phyloP scores from a whole-genome alignment of 805 yeast species.

The Saccharomycopsis javanensis region DNA sequence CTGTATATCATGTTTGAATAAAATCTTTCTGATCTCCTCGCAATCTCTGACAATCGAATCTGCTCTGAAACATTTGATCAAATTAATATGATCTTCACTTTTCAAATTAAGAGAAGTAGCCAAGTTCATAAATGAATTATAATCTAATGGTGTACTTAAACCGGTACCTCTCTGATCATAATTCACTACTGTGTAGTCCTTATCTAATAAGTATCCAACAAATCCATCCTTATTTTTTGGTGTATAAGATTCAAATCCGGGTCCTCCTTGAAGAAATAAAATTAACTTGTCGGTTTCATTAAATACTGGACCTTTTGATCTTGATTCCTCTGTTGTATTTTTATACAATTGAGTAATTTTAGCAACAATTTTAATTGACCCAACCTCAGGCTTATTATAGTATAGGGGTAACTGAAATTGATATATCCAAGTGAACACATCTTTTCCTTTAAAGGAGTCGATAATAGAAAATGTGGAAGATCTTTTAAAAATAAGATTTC shows the following conservation, averaged over 20 bases:
- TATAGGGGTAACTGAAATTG: slow-evolving; percentile 14
- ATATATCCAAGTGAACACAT: slow-evolving; percentile 14
- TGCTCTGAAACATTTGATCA: slow-evolving; percentile 39
- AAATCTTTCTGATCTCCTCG: slow-evolving; percentile 34
- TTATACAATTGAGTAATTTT: slow-evolving; percentile 13
- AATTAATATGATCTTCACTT: slow-evolving; percentile 29
- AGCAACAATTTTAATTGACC: slow-evolving; percentile 11
- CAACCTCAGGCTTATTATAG: slow-evolving; percentile 2
- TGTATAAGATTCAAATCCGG: slow-evolving; percentile 35
- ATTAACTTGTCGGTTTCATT: slow-evolving; percentile 25
- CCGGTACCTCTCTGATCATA: slow-evolving; percentile 61
- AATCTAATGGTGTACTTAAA: slow-evolving; percentile 37
- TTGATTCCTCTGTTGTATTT: slow-evolving; percentile 9
- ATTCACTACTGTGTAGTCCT: slow-evolving; percentile 35
- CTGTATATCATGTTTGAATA: slow-evolving; percentile 25
- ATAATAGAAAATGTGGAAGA: slow-evolving; percentile 5
- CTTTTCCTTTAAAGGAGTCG: slow-evolving; percentile 12
- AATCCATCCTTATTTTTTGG: slow-evolving; percentile 31
- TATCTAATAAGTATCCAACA: slow-evolving; percentile 31
- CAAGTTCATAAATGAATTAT: slow-evolving; percentile 20
- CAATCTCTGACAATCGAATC: slow-evolving; percentile 44
- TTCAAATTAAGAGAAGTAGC: slow-evolving; percentile 15
- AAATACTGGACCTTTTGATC: slow-evolving; percentile 7
- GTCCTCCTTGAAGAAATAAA: slow-evolving; percentile 44
- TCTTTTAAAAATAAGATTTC: neutral